phyloP scores from a whole-genome alignment of 768 basidiomycete species.

The Panaeolus papilionaceus region DNA sequence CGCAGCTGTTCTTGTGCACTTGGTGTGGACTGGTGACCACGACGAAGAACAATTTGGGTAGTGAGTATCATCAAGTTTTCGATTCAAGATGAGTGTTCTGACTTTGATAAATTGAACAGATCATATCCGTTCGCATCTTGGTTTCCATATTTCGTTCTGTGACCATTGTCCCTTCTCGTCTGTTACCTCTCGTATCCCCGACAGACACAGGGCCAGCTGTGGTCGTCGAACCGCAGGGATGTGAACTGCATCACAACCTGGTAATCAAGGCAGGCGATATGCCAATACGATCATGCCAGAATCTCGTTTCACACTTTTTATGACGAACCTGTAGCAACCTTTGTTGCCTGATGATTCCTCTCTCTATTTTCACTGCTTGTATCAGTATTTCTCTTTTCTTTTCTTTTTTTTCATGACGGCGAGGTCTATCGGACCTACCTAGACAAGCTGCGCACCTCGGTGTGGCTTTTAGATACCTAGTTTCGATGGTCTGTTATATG shows the following conservation, averaged over 20 bases:
- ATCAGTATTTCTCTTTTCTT: too few species aligned
- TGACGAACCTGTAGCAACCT: too few species aligned
- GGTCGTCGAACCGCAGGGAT: not conserved
- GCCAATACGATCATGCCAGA: too few species aligned
- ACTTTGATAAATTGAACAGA: not conserved
- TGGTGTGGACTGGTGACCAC: conserved; percentile 9
- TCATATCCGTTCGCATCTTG: conserved; percentile 4
- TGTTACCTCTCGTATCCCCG: conserved; percentile 8
- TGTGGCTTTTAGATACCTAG: too few species aligned
- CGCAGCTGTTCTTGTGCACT: not conserved
- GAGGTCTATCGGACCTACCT: too few species aligned
- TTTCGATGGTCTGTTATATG: too few species aligned
- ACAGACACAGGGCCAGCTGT: conserved; percentile 2
- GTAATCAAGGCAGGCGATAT: not conserved
- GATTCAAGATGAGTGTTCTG: not conserved
- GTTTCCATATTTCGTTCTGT: conserved; percentile 4
- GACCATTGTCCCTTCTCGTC: not conserved
- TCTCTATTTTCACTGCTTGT: not conserved
- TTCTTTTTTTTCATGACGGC: too few species aligned
- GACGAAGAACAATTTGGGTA: conserved; percentile 10
- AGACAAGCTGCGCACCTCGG: too few species aligned
- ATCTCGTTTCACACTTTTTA: too few species aligned
- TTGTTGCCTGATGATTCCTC: not conserved
- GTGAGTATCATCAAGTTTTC: not conserved
- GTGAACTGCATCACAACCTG: not conserved